phyloP scores from a whole-genome alignment of 345 rosid species.

The Citrus sp. region DNA sequence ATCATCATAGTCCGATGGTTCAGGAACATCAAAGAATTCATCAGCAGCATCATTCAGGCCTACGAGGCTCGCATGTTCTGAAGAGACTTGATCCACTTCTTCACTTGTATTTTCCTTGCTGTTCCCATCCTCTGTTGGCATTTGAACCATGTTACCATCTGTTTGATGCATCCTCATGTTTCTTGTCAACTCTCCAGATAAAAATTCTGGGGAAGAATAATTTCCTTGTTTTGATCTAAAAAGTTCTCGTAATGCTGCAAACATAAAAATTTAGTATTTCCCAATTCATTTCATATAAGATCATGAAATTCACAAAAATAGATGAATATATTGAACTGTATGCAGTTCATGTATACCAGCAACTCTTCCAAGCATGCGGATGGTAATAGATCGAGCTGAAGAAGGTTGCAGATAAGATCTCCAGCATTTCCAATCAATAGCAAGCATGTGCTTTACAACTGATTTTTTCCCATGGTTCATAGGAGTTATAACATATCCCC shows the following conservation, averaged over 20 bases:
- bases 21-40: conserved; percentile 93
- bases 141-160: conserved; percentile 24
- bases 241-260: conserved; percentile 79
- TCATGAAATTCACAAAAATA: not conserved
- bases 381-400: conserved; percentile 72
- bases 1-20: conserved; percentile 62
- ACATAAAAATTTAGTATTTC: not conserved
- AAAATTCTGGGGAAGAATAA: conserved; percentile 50
- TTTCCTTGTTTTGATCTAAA: conserved; percentile 68
- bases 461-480: conserved; percentile 69
- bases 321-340: conserved; percentile 4
- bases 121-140: conserved; percentile 31
- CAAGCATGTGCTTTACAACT: conserved; percentile 95
- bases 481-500: conserved; percentile 91
- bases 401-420: conserved; percentile 70
- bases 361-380: conserved; percentile 84
- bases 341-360: conserved; percentile 53
- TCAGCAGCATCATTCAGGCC: conserved; percentile 77
- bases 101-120: conserved; percentile 38
- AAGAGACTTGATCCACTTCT: conserved; percentile 56
- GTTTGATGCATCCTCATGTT: conserved; percentile 35
- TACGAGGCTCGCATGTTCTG: conserved; percentile 75
- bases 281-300: not conserved
- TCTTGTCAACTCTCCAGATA: conserved; percentile 64
- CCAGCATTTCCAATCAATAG: conserved; percentile 95